Percentiles rank a stretch among this genome's conserved stretches.
Evolutionary conservation across 192 early-diverging fungal species (phyloP).

Genomic region (Coemansia sp.): DNA sequence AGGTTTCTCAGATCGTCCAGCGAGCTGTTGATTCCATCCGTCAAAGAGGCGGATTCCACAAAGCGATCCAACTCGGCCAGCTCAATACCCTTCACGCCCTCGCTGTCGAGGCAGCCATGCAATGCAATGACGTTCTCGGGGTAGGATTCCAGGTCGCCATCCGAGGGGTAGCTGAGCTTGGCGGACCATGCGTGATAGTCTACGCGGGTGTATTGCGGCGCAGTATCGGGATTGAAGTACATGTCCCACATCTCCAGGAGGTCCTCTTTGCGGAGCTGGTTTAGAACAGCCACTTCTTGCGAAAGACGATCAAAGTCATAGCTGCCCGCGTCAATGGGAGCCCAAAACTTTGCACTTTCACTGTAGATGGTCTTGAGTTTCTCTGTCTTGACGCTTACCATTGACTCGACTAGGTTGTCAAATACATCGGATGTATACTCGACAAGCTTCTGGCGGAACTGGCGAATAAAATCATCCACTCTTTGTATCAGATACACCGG

Average conservation of each 20-base stretch:
- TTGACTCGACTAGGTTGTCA: constrained; percentile 52
- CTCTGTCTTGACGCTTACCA: constrained; percentile 54
- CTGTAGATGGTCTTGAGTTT: constrained; percentile 64
- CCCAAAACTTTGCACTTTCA: constrained; percentile 60
- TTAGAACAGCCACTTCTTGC: constrained; percentile 1
- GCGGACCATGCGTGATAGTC: constrained; percentile 16
- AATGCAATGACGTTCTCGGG: constrained; percentile 5
- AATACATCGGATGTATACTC: constrained; percentile 43
- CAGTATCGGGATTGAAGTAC: constrained; percentile 24
- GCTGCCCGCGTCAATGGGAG: constrained; percentile 52
- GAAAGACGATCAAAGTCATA: constrained; percentile 67
- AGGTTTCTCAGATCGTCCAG: not conserved
- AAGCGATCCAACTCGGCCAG: not conserved
- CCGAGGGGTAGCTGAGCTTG: constrained; percentile 1
- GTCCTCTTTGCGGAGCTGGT: constrained; percentile 9
- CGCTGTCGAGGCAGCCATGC: constrained; percentile 4
- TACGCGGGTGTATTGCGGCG: constrained; percentile 21
- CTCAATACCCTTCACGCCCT: not conserved
- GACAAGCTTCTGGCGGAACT: constrained; percentile 24
- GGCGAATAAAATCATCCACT: constrained; percentile 68
- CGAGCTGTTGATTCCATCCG: not conserved
- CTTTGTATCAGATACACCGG: constrained; percentile 71
- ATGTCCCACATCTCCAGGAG: constrained; percentile 30
- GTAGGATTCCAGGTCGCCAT: constrained; percentile 1
- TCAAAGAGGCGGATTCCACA: not conserved